Percentiles rank a stretch among this genome's conserved stretches.
Conservation (phyloP, 108 stramenopile species). For the Tribonema minus region DNA sequence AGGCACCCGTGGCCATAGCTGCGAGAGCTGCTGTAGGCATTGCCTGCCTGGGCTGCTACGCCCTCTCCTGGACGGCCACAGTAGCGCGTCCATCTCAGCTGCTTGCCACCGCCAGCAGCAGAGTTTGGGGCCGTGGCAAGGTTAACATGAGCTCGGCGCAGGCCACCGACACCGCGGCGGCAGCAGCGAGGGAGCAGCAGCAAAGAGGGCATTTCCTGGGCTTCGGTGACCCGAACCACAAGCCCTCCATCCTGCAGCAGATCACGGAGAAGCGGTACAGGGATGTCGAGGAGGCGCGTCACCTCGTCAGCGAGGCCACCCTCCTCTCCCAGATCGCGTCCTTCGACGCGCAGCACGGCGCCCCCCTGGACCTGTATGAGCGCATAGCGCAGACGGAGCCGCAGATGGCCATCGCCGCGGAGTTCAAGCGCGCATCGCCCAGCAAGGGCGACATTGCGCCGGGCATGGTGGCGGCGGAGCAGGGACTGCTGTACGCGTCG, state of each 20-base stretch:
- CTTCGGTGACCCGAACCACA: conserved; percentile 33
- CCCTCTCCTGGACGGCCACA: no score
- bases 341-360: conserved; percentile 31
- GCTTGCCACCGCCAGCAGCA: no score
- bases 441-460: conserved; percentile 81
- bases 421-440: conserved; percentile 94
- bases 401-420: conserved; percentile 77
- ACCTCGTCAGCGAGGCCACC: conserved; percentile 6
- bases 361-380: conserved; percentile 42
- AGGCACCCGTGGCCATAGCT: no score
- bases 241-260: conserved; percentile 45
- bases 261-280: conserved; percentile 35
- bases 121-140: no score
- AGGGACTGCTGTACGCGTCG: conserved; percentile 68
- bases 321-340: conserved; percentile 21
- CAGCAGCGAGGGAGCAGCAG: background rate
- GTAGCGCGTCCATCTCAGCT: no score
- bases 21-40: no score
- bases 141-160: no score
- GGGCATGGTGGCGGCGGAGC: conserved; percentile 66
- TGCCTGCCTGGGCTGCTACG: no score
- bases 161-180: no score
- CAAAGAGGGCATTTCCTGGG: conserved; percentile 38
- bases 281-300: conserved; percentile 25
- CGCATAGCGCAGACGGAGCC: conserved; percentile 33